A percentile compares a stretch with the other conserved stretches of the same genome.
These are phyloP conservation scores for Heliamphora pulchella DNA, from an alignment of 179 eudicot genomes.

Conservation along the genomic window DNA sequence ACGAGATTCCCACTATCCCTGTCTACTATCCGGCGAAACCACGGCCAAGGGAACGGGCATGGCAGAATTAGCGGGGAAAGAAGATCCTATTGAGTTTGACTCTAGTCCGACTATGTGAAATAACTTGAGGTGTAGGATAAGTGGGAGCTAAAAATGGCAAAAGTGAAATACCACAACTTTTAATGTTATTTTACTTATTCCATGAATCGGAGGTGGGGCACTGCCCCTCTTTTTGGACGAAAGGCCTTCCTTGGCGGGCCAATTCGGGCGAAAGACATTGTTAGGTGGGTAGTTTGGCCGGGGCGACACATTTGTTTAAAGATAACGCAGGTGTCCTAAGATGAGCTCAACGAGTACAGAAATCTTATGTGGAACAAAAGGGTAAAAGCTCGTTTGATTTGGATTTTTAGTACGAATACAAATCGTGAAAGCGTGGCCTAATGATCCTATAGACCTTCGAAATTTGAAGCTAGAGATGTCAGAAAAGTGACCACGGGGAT, in stretches of 20 bases:
- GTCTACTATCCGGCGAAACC: slow-evolving; percentile 25
- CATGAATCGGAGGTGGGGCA: too few species aligned
- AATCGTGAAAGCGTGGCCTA: slow-evolving; percentile 33
- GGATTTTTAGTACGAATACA: slow-evolving; percentile 24
- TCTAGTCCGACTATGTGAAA: slow-evolving; percentile 55
- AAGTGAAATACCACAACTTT: too few species aligned
- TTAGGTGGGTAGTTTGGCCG: slow-evolving; percentile 42
- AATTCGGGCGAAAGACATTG: slow-evolving; percentile 36
- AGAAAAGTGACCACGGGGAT: slow-evolving; percentile 26
- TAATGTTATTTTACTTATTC: too few species aligned
- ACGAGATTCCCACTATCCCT: slow-evolving; percentile 35
- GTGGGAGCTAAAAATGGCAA: too few species aligned
- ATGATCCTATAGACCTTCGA: not conserved
- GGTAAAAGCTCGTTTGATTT: slow-evolving; percentile 27
- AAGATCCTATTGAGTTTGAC: slow-evolving; percentile 63
- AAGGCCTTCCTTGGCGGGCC: slow-evolving; percentile 7
- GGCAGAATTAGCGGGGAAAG: slow-evolving; percentile 47
- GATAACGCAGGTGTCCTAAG: slow-evolving; percentile 25
- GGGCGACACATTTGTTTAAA: slow-evolving; percentile 41
- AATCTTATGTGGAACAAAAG: slow-evolving; percentile 28
- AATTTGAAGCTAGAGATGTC: slow-evolving; percentile 11
- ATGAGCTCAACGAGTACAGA: slow-evolving; percentile 23
- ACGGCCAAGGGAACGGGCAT: slow-evolving; percentile 37
- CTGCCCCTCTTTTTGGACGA: too few species aligned
- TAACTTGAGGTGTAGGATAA: slow-evolving; percentile 25